A percentile compares a stretch with the other conserved stretches of the same genome.
Conservation (phyloP, 2,329 filamentous ascomycete species). For the Aspergillus sp. region DNA sequence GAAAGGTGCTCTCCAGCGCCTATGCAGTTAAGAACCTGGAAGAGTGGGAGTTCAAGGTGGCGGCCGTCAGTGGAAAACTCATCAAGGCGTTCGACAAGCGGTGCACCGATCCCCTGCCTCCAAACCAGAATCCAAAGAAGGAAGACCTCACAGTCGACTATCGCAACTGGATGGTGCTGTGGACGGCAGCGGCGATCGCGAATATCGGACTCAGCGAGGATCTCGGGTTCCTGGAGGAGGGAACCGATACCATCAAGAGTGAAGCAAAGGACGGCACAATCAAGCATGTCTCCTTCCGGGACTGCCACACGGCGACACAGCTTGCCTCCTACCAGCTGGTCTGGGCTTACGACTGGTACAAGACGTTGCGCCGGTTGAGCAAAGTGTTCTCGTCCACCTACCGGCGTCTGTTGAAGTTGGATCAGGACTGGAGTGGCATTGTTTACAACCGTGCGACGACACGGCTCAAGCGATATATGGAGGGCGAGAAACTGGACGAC, state of each 20-base stretch:
- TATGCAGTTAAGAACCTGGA: conserved; percentile 1
- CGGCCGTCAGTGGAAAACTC: conserved; percentile 28
- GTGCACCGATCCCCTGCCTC: conserved; percentile 19
- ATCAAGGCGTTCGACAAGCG: conserved; percentile 30
- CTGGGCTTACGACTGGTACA: conserved; percentile 19
- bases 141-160: conserved; percentile 30
- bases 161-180: conserved; percentile 33
- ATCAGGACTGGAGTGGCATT: conserved; percentile 15
- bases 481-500: conserved; percentile 51
- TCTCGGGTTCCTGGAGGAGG: conserved; percentile 33
- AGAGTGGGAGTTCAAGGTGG: conserved; percentile 23
- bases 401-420: conserved; percentile 11
- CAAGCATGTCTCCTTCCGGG: conserved; percentile 13
- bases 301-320: conserved; percentile 10
- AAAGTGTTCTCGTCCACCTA: conserved; percentile 15
- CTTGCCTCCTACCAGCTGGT: conserved; percentile 13
- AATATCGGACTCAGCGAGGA: conserved; percentile 35
- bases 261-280: conserved; percentile 15
- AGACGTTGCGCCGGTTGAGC: conserved; percentile 9
- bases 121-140: background rate
- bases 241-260: conserved; percentile 22
- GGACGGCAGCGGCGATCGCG: conserved; percentile 34
- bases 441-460: conserved; percentile 15
- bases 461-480: conserved; percentile 15
- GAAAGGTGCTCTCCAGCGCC: background rate